These are phyloP conservation scores for Fusarium beomiforme DNA, from an alignment of 2,329 filamentous ascomycete genomes.

Conservation along the genomic window DNA sequence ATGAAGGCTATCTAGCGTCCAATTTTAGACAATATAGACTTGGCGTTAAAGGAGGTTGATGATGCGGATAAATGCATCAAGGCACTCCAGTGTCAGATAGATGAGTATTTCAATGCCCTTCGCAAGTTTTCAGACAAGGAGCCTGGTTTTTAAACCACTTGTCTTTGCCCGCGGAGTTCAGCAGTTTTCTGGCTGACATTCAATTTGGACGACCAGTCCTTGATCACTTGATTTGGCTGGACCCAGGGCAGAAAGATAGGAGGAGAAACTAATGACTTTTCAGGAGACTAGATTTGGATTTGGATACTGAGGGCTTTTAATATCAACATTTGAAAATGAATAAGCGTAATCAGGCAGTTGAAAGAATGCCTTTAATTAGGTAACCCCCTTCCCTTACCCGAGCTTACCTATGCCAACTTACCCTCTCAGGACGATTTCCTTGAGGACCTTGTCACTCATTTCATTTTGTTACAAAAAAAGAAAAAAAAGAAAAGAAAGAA, in stretches of 20 bases:
- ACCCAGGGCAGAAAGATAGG: neutral
- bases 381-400: too few species aligned
- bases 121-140: neutral
- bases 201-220: neutral
- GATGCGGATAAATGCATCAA: neutral
- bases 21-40: fast-evolving
- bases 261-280: neutral
- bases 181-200: neutral
- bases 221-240: neutral
- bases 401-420: too few species aligned
- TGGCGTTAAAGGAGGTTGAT: neutral
- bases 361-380: too few species aligned
- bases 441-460: too few species aligned
- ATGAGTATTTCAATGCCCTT: neutral
- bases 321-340: too few species aligned
- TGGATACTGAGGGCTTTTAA: neutral
- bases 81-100: neutral
- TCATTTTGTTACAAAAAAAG: neutral
- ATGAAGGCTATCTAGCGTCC: neutral
- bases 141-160: neutral
- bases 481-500: too few species aligned
- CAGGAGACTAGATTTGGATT: neutral
- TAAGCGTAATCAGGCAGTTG: too few species aligned
- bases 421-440: too few species aligned
- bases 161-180: neutral